phyloP scores from a whole-genome alignment of 164 flowering plant genomes.

The Annona squamosa region DNA sequence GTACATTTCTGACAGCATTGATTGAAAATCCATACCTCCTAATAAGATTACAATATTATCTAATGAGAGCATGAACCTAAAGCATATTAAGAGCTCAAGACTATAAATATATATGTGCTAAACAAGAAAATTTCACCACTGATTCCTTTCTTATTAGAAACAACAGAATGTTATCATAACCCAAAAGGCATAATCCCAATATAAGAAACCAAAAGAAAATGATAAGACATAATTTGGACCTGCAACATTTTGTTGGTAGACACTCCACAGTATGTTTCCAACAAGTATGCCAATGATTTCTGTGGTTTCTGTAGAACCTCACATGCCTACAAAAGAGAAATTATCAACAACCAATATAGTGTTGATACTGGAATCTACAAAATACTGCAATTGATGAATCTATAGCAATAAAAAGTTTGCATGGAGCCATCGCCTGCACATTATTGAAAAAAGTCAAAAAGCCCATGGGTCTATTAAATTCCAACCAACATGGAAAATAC shows the following conservation, averaged over 20 bases:
- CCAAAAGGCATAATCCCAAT: neutral
- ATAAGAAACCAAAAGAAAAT: neutral
- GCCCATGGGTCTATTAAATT: too few relatives aligned
- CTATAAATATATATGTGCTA: too few relatives aligned
- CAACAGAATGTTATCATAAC: neutral
- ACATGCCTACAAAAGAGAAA: slow-evolving; percentile 59
- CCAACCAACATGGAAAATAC: too few relatives aligned
- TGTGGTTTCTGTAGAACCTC: slow-evolving; percentile 82
- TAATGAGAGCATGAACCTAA: too few relatives aligned
- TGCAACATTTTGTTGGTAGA: slow-evolving; percentile 73
- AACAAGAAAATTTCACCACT: neutral
- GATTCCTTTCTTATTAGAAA: neutral
- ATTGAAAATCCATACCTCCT: too few relatives aligned
- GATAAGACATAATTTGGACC: slow-evolving; percentile 33
- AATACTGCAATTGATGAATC: neutral
- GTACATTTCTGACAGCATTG: too few relatives aligned
- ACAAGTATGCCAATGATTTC: slow-evolving; percentile 83
- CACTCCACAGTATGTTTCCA: slow-evolving; percentile 77
- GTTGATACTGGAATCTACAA: neutral
- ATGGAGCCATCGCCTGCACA: too few relatives aligned
- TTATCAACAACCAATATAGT: slow-evolving; percentile 7
- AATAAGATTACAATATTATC: too few relatives aligned
- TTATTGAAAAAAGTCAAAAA: too few relatives aligned
- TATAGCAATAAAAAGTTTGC: too few relatives aligned
- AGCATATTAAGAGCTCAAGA: neutral